Evolutionary conservation across 345 rosid species (phyloP).

Genomic region (Salix udensis): DNA sequence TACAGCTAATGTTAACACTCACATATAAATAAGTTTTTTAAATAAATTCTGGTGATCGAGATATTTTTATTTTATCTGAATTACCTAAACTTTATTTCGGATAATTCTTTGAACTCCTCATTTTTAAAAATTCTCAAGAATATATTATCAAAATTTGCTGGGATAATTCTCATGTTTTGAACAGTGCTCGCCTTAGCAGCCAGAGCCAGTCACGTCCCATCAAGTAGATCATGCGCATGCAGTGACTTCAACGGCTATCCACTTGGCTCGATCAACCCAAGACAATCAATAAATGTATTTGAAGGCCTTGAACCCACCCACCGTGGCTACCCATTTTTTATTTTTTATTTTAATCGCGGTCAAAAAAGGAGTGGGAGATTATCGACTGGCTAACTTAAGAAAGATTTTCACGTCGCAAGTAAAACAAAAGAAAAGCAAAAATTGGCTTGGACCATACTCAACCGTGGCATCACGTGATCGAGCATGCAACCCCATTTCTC

Average conservation of each 20-base stretch:
- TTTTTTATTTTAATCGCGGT: not conserved
- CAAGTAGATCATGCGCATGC: not conserved
- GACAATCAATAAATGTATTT: not conserved
- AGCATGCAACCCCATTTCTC: slow-evolving; percentile 15
- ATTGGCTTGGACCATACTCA: slow-evolving; percentile 33
- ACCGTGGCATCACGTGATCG: slow-evolving; percentile 33
- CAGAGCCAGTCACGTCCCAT: slow-evolving; percentile 15
- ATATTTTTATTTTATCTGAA: too few relatives aligned
- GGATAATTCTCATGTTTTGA: too few relatives aligned
- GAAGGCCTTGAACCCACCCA: slow-evolving; percentile 9
- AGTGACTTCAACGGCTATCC: not conserved
- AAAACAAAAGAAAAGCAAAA: not conserved
- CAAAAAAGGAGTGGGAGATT: not conserved
- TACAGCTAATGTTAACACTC: too few relatives aligned
- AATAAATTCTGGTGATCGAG: too few relatives aligned
- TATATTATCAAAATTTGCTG: too few relatives aligned
- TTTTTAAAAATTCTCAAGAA: too few relatives aligned
- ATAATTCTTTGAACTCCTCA: too few relatives aligned
- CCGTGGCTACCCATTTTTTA: slow-evolving; percentile 1
- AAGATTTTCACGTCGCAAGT: not conserved
- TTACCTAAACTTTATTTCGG: too few relatives aligned
- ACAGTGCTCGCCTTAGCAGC: not conserved
- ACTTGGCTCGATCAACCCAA: not conserved
- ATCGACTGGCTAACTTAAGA: not conserved
- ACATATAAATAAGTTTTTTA: too few relatives aligned